Percentiles rank a stretch among this genome's conserved stretches.
phyloP scores from a whole-genome alignment of 805 yeast genomes.

The Yarrowia divulgata region DNA sequence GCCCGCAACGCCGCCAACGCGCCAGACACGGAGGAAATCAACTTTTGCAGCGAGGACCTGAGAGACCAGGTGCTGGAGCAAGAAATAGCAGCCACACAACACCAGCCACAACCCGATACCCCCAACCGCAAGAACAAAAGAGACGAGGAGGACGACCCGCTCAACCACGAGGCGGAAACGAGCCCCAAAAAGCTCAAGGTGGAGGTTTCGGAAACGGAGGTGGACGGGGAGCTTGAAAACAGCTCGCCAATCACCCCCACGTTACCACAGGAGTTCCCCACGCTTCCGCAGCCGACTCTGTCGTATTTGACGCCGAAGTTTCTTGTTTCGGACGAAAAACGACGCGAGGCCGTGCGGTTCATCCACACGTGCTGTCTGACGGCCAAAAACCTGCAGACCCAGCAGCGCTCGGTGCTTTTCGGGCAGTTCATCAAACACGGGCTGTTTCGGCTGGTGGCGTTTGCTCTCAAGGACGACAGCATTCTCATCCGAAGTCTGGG shows the following conservation, averaged over 20 bases:
- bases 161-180: background rate
- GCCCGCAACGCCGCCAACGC: background rate
- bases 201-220: background rate
- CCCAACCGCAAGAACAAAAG: slow-evolving; percentile 15
- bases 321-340: slow-evolving; percentile 45
- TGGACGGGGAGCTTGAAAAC: background rate
- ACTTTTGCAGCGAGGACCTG: slow-evolving; percentile 31
- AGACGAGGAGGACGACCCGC: slow-evolving; percentile 3
- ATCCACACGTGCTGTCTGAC: slow-evolving; percentile 80
- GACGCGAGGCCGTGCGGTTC: slow-evolving; percentile 76
- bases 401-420: slow-evolving; percentile 71
- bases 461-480: slow-evolving; percentile 66
- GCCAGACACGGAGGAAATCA: slow-evolving; percentile 21
- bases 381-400: slow-evolving; percentile 69
- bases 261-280: slow-evolving; percentile 7
- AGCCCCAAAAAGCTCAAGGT: slow-evolving; percentile 24
- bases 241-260: slow-evolving; percentile 14
- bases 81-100: background rate
- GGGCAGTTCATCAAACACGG: slow-evolving; percentile 70
- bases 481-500: slow-evolving; percentile 68
- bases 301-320: slow-evolving; percentile 15
- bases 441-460: slow-evolving; percentile 70
- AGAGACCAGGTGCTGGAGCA: background rate
- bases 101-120: background rate
- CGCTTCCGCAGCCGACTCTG: slow-evolving; percentile 11